Conservation (phyloP, 176 grass and related monocot species). For the Avena eriantha region DNA sequence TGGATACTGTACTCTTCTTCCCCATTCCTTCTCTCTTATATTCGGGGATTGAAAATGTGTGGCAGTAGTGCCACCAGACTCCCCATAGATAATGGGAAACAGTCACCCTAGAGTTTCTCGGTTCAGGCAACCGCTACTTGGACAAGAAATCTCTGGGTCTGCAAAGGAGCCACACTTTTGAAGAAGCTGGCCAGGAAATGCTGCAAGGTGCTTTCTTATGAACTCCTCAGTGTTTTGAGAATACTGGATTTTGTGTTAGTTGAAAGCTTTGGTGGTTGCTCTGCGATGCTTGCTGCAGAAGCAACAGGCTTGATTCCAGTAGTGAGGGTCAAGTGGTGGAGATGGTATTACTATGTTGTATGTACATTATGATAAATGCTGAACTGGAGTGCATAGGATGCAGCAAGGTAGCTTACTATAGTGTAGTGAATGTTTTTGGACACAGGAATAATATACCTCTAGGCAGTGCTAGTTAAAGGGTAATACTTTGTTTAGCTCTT, state of each 20-base stretch:
- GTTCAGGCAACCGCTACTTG: background rate
- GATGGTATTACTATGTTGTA: slow-evolving; percentile 14
- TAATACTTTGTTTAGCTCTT: background rate
- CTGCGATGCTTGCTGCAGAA: slow-evolving; percentile 16
- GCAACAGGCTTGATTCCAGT: background rate
- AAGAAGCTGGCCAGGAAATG: slow-evolving; percentile 38
- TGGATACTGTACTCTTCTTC: slow-evolving; percentile 47
- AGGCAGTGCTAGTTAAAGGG: slow-evolving; percentile 21
- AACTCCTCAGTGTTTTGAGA: slow-evolving; percentile 22
- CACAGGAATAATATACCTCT: slow-evolving; percentile 7
- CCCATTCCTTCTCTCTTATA: slow-evolving; percentile 16
- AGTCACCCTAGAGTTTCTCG: slow-evolving; percentile 30
- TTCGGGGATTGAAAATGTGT: slow-evolving; percentile 34
- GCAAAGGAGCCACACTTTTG: slow-evolving; percentile 34
- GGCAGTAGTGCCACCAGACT: slow-evolving; percentile 28
- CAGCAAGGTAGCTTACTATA: background rate
- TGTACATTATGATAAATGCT: slow-evolving; percentile 51
- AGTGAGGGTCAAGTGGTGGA: background rate
- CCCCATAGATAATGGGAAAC: background rate
- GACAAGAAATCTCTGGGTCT: slow-evolving; percentile 13
- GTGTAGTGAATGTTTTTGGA: slow-evolving; percentile 34
- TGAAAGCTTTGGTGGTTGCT: slow-evolving; percentile 16
- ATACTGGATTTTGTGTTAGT: background rate
- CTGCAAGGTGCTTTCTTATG: slow-evolving; percentile 31
- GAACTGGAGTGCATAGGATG: slow-evolving; percentile 20